Evolutionary conservation across 2,329 filamentous ascomycete genomes (phyloP), one percentile per base, ranked within the genome.

Genomic region (Lasiodiplodia hormozganensis): DNA sequence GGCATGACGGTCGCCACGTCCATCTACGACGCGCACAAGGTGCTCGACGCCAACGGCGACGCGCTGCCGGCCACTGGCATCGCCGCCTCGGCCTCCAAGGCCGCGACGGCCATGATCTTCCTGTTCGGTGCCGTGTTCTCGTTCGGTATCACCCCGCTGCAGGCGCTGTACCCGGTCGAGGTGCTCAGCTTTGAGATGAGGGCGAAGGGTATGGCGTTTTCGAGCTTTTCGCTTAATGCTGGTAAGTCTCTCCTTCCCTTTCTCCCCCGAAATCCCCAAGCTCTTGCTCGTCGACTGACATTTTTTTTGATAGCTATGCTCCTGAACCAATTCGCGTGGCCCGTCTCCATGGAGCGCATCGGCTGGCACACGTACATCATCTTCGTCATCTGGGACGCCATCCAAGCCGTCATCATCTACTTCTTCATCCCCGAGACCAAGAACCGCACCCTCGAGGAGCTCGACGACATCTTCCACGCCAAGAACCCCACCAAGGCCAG

Each of bases 151-250:
- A 80, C 78, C 2, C 77, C 83, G 1, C 73, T 85, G 21, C 82
- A 84, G 71, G 81, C 81, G 11, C 71, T 85, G 5, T 85, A 85
- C 71, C 81, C 82, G 0, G 83, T 84, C n/a, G 83, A 85, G 70
- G 83, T 81, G 71, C 75, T 85, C 14, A 78, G 80, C 11, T 84
- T 84, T 68, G 81, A 83, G 68, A 81, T 76, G 1, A 77, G 83
- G 16, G 83, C 83, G 1, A 85, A 85, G 70, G 74, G 74, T 18
- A 75, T 76, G 73, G 74, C 73, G 12, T 74, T 76, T 60, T 72
- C 71, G 36, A 69, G 70, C 49, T 62, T 75, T 52, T 62, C 74
- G 0, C 65, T 75, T 56, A 81, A 70, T 79, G 79, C 78, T 58
- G 60, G 60, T 64, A 28, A 28, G 60, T 31, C 12, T n/a, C 1